These are phyloP conservation scores for Candida adriatica DNA, from an alignment of 805 yeast species.

Conservation along the genomic window DNA sequence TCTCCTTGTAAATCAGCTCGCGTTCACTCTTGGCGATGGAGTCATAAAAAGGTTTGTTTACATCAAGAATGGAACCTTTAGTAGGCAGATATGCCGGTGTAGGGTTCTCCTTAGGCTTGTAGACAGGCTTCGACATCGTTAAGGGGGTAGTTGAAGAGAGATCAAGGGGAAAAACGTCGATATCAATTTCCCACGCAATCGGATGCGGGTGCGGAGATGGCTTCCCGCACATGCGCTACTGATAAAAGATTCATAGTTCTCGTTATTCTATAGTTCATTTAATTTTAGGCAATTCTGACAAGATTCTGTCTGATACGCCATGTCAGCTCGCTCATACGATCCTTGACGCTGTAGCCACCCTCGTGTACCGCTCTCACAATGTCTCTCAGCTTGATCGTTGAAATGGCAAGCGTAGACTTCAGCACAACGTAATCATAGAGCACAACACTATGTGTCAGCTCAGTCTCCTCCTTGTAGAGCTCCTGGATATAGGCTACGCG, in stretches of 20 bases:
- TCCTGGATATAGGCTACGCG: slow-evolving; percentile 17
- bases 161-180: too few relatives aligned
- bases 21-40: slow-evolving; percentile 36
- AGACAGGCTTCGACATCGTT: slow-evolving; percentile 17
- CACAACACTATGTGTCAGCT: slow-evolving; percentile 7
- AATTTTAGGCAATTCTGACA: too few relatives aligned
- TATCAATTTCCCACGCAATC: too few relatives aligned
- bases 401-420: slow-evolving; percentile 5
- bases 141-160: too few relatives aligned
- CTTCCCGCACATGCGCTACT: slow-evolving; percentile 7
- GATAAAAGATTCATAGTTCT: too few relatives aligned
- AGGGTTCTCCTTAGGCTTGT: slow-evolving; percentile 29
- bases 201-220: too few relatives aligned
- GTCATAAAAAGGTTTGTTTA: slow-evolving; percentile 41
- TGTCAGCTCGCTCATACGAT: slow-evolving; percentile 7
- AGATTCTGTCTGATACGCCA: slow-evolving; percentile 11
- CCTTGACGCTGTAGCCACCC: slow-evolving; percentile 8
- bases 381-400: slow-evolving; percentile 6
- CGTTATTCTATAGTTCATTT: too few relatives aligned
- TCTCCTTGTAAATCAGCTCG: slow-evolving; percentile 34
- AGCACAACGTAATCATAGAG: slow-evolving; percentile 20
- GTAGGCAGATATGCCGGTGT: slow-evolving; percentile 52
- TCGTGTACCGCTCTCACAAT: slow-evolving; percentile 11
- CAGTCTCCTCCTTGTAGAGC: slow-evolving; percentile 24
- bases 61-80: slow-evolving; percentile 45